Evolutionary conservation across 2,329 filamentous ascomycete genomes (phyloP).

Genomic region (Rutstroemia sp.): DNA sequence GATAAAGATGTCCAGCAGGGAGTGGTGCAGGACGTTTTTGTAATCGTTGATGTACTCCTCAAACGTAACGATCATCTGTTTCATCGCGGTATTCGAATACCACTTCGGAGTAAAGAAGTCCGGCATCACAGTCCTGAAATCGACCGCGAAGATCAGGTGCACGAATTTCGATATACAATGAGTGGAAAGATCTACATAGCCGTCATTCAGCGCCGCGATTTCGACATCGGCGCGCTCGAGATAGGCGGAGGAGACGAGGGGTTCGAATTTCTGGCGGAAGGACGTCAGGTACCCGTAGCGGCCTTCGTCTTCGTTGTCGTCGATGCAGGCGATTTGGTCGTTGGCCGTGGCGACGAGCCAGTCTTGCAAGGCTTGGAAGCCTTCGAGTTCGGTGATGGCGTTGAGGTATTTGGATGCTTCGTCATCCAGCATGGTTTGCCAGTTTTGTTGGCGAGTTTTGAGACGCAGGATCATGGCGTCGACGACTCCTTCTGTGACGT

Average conservation of each 20-base stretch:
- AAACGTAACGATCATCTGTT: conserved; percentile 89
- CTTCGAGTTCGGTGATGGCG: conserved; percentile 48
- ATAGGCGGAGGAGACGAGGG: conserved; percentile 74
- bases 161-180: conserved; percentile 88
- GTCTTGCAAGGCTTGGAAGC: conserved; percentile 78
- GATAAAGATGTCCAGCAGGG: conserved; percentile 82
- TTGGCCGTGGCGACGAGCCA: conserved; percentile 97
- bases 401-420: conserved; percentile 70
- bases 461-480: conserved; percentile 92
- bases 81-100: conserved; percentile 83
- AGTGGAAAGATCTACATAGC: conserved; percentile 90
- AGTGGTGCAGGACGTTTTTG: conserved; percentile 73
- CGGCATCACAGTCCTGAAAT: conserved; percentile 75
- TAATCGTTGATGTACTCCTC: conserved; percentile 94
- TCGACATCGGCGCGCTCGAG: conserved; percentile 67
- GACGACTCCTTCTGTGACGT: conserved; percentile 90
- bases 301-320: conserved; percentile 74
- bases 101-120: conserved; percentile 89
- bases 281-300: conserved; percentile 76
- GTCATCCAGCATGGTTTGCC: conserved; percentile 82
- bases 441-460: conserved; percentile 72
- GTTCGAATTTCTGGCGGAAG: conserved; percentile 77
- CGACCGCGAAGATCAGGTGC: conserved; percentile 78
- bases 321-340: conserved; percentile 97
- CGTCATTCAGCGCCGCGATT: conserved; percentile 70